These are phyloP conservation scores for Flaveria floridana DNA, from an alignment of 140 eudicot genomes.

Conservation along the genomic window DNA sequence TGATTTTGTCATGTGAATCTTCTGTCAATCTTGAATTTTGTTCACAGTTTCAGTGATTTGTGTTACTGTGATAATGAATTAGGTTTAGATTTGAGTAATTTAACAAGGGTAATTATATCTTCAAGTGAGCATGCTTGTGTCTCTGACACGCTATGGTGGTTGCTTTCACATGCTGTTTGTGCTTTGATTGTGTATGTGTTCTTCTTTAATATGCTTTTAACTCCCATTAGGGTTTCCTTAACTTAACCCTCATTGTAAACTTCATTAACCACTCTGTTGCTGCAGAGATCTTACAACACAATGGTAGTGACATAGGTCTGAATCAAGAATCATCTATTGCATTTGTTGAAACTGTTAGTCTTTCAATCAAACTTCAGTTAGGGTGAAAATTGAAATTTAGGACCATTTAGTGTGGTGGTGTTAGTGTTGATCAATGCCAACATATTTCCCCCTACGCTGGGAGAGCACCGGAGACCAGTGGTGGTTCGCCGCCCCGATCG, in stretches of 20 bases:
- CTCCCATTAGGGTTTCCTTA: too few relatives aligned
- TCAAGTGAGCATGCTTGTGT: constrained; percentile 39
- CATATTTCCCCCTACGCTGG: constrained; percentile 87
- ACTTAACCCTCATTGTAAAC: too few relatives aligned
- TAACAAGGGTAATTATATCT: constrained; percentile 27
- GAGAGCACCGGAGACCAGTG: constrained; percentile 98
- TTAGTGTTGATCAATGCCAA: constrained; percentile 40
- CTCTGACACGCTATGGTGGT: constrained; percentile 32
- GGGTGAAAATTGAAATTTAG: not conserved
- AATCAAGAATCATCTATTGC: too few relatives aligned
- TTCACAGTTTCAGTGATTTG: constrained; percentile 16
- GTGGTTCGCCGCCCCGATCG: constrained; percentile 98
- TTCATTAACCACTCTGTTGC: too few relatives aligned
- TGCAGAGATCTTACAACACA: too few relatives aligned
- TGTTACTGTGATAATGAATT: constrained; percentile 19
- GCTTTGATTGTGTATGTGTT: constrained; percentile 23
- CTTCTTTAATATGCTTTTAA: too few relatives aligned
- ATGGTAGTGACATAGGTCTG: too few relatives aligned
- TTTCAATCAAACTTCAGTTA: not conserved
- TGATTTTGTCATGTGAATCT: constrained; percentile 37
- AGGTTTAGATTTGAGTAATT: constrained; percentile 19
- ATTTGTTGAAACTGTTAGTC: not conserved
- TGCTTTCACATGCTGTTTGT: constrained; percentile 40
- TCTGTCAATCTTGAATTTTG: constrained; percentile 12
- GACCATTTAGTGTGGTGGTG: too few relatives aligned